Percentiles rank a stretch among this genome's conserved stretches.
Evolutionary conservation across 768 basidiomycete species (phyloP).

Genomic region (Epithele typhae): DNA sequence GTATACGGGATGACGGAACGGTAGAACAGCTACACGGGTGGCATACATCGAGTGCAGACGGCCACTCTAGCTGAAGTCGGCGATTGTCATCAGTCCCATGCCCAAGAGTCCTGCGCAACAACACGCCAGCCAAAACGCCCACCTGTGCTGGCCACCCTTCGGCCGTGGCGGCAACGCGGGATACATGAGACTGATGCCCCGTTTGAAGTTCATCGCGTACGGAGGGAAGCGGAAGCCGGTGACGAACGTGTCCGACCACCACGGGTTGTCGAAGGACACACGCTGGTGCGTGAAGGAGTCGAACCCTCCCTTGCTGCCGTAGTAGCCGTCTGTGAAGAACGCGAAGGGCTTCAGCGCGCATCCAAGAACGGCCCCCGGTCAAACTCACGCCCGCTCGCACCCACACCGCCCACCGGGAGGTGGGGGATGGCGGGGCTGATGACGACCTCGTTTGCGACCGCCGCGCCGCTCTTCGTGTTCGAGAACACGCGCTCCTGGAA

Average conservation of each 20-base stretch:
- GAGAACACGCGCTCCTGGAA: slow-evolving; percentile 38
- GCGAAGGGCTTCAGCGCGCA: background rate
- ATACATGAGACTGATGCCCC: background rate
- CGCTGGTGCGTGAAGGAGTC: slow-evolving; percentile 76
- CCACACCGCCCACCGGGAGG: slow-evolving; percentile 69
- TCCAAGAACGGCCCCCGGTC: too few relatives aligned
- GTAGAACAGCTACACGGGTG: too few relatives aligned
- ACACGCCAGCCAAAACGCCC: background rate
- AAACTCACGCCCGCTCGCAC: slow-evolving; percentile 61
- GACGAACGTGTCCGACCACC: slow-evolving; percentile 24
- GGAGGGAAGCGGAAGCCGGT: slow-evolving; percentile 12
- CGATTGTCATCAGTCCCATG: too few relatives aligned
- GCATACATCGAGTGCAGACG: too few relatives aligned
- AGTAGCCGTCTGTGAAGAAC: slow-evolving; percentile 53
- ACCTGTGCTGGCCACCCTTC: background rate
- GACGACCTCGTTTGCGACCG: slow-evolving; percentile 64
- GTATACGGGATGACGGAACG: too few relatives aligned
- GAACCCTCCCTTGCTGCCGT: slow-evolving; percentile 68
- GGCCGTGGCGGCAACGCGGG: background rate
- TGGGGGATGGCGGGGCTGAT: slow-evolving; percentile 55
- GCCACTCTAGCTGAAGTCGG: too few relatives aligned
- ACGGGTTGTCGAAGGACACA: slow-evolving; percentile 40
- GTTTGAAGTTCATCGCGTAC: slow-evolving; percentile 2
- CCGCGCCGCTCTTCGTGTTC: slow-evolving; percentile 65
- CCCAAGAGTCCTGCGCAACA: too few relatives aligned